phyloP scores from a whole-genome alignment of 2,329 filamentous ascomycete genomes.

The Botrytis hyacinthi region DNA sequence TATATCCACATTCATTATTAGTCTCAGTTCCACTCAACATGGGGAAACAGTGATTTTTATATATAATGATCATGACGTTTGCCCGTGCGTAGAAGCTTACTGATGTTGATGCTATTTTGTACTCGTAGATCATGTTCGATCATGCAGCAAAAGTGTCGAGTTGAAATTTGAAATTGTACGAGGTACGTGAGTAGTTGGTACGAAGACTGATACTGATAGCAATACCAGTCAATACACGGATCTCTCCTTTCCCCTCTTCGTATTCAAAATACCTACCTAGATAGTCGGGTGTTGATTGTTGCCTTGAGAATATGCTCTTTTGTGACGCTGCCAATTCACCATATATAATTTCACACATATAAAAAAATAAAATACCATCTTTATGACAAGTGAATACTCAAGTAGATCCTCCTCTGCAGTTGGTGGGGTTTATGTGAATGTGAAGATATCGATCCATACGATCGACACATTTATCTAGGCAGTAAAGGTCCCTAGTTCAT shows the following conservation, averaged over 20 bases:
- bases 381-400: not conserved
- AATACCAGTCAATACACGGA: not conserved
- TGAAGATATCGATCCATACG: not conserved
- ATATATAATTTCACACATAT: not conserved
- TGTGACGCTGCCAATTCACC: not conserved
- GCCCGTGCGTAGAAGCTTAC: not conserved
- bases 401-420: not conserved
- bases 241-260: not conserved
- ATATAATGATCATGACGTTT: not conserved
- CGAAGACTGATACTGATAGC: not conserved
- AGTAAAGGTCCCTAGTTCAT: not conserved
- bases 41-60: not conserved
- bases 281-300: not conserved
- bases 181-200: not conserved
- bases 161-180: not conserved
- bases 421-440: not conserved
- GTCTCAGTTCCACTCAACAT: slow-evolving; percentile 7
- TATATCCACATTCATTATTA: not conserved
- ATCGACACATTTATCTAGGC: slow-evolving; percentile 5
- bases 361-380: not conserved
- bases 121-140: not conserved
- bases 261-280: not conserved
- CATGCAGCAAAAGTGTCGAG: not conserved
- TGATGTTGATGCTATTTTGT: not conserved
- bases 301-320: not conserved